phyloP scores from a whole-genome alignment of 129 eudicot genomes.

The Helianthus tuberosus region DNA sequence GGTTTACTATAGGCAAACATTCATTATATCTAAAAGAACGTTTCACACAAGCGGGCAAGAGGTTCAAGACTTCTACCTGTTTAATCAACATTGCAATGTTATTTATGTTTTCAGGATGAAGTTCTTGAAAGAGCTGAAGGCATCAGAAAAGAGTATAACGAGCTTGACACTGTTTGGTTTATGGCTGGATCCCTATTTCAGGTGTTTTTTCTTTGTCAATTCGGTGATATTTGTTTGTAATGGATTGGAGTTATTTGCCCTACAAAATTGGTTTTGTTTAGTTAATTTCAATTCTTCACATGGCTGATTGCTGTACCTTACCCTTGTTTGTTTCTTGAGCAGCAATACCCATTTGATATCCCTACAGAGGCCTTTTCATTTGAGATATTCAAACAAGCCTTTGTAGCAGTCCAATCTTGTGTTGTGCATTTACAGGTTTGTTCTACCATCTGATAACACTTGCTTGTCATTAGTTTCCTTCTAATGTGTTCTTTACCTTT shows the following conservation, averaged over 20 bases:
- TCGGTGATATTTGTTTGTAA: conserved; percentile 15
- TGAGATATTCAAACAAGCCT: conserved; percentile 99
- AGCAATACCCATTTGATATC: conserved; percentile 99
- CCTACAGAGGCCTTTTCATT: conserved; percentile 98
- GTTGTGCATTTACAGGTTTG: conserved; percentile 98
- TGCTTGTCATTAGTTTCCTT: conserved; percentile 6
- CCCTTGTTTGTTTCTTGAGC: conserved; percentile 33
- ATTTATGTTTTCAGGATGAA: conserved; percentile 55
- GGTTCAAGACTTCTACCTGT: background rate
- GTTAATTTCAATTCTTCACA: conserved; percentile 17
- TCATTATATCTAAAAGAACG: background rate
- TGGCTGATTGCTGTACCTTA: conserved; percentile 11
- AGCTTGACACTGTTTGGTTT: conserved; percentile 99
- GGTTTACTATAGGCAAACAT: conserved; percentile 9
- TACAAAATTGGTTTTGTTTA: conserved; percentile 13
- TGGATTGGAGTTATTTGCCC: background rate
- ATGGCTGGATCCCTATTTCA: conserved; percentile 99
- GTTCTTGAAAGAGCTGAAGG: conserved; percentile 91
- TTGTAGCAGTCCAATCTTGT: conserved; percentile 97
- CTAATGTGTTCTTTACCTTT: background rate
- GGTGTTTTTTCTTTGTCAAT: conserved; percentile 44
- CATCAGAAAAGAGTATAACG: conserved; percentile 89
- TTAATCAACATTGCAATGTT: background rate
- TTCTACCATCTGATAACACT: conserved; percentile 9
- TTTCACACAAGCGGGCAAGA: background rate